Base-by-base conservation (phyloP, 75 land plant species). In the Chamaecyparis obtusa region DNA sequence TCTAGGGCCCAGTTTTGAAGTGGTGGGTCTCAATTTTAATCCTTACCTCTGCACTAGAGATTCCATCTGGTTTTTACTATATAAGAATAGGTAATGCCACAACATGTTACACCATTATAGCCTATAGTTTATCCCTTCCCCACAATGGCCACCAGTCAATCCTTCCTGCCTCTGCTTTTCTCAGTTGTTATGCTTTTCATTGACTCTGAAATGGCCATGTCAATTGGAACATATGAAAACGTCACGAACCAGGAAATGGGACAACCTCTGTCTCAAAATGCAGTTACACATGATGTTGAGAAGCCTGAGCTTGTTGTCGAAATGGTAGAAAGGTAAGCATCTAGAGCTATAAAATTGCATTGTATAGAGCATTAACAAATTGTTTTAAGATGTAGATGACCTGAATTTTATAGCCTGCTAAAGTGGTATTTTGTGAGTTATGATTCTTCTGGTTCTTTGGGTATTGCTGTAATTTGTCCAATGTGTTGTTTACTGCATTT, bases 291-390 rank as follows among this genome's bases (percentile, higher is more conserved):
- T 27, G n/a, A 41, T 0, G 83, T 39, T 21, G 19, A 77, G 35
- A 19, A 77, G 19, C 80, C 80, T 6, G 80, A 37, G 21, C 1
- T 36, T 35, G 41, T 77, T 16, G 83, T 80, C 11, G 49, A 39
- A 44, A 80, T 80, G 83, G 49, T 80, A 37, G 83, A 80, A 43
- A 80, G 83, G 83, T 80, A 24, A 27, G 32, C 14, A 71, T 71
- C 11, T 32, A 1, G 1, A 11, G 0, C 35, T 71, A 30, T n/a
- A 9, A 71, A 2, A 6, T 51, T 51, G 16, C 55, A 51, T 0
- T 51, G 16, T 51, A 51, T 13, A 51, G 55, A 14, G 55, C 15
- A 14, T 51, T 14, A 51, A 51, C 55, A 13, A 51, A 14, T 51
- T 2, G 55, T 13, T 39, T 2, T 51, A 51, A 14, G 15, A 51